Evolutionary conservation across 1,284 basidiomycete genomes (phyloP).

Genomic region (Melampsora larici-populina): DNA sequence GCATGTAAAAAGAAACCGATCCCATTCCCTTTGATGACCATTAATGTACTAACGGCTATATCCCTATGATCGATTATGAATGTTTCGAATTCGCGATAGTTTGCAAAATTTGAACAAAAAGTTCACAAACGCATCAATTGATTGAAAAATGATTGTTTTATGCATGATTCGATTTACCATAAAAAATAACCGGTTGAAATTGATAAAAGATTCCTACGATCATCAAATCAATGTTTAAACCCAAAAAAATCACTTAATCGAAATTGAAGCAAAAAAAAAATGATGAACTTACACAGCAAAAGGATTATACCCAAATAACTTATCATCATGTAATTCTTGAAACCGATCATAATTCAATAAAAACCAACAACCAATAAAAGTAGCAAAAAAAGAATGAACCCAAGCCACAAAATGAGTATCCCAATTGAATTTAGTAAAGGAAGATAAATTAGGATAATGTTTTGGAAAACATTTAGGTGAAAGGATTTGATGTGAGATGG

Average conservation of each 20-base stretch:
- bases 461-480: slow-evolving; percentile 31
- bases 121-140: not conserved
- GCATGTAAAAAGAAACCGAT: slow-evolving; percentile 42
- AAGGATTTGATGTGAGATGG: slow-evolving; percentile 9
- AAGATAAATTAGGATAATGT: slow-evolving; percentile 9
- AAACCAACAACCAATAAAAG: slow-evolving; percentile 22
- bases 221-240: not conserved
- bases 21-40: slow-evolving; percentile 17
- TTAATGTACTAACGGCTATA: slow-evolving; percentile 25
- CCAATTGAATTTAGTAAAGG: slow-evolving; percentile 42
- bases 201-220: slow-evolving; percentile 33
- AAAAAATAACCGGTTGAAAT: slow-evolving; percentile 40
- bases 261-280: not conserved
- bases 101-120: not conserved
- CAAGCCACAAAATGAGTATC: slow-evolving; percentile 42
- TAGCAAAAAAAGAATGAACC: slow-evolving; percentile 41
- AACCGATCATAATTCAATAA: slow-evolving; percentile 12
- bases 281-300: slow-evolving; percentile 15
- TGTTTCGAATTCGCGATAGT: not conserved
- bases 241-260: slow-evolving; percentile 1
- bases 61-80: slow-evolving; percentile 12
- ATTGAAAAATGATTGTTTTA: not conserved
- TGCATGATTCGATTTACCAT: slow-evolving; percentile 7
- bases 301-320: slow-evolving; percentile 40
- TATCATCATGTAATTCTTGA: slow-evolving; percentile 26